Conservation (phyloP, 306 rosid genomes). For the Ochetophila trinervis region DNA sequence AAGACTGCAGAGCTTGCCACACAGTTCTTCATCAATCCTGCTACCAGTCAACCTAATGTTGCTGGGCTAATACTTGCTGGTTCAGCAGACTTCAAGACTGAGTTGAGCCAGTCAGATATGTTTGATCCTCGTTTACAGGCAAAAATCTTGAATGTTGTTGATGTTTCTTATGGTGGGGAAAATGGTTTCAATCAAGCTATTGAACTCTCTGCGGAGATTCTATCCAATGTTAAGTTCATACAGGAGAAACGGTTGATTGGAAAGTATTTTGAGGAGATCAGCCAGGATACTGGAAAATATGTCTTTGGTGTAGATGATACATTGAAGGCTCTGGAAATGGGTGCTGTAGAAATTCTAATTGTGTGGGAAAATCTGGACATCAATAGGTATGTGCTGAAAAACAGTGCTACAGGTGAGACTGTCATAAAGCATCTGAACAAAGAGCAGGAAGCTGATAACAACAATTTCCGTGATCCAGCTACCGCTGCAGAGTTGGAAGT, state of each 20-base stretch:
- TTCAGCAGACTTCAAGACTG: conserved; percentile 91
- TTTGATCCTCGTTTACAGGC: conserved; percentile 88
- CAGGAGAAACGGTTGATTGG: conserved; percentile 86
- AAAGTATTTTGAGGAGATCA: conserved; percentile 81
- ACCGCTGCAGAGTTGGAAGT: conserved; percentile 59
- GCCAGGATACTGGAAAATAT: conserved; percentile 89
- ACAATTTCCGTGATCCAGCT: conserved; percentile 51
- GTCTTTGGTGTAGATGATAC: conserved; percentile 90
- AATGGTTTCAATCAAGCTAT: conserved; percentile 90
- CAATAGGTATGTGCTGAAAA: conserved; percentile 62
- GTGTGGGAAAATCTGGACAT: conserved; percentile 86
- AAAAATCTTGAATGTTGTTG: conserved; percentile 78
- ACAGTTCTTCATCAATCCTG: conserved; percentile 76
- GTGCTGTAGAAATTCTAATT: conserved; percentile 80
- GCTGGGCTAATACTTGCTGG: conserved; percentile 86
- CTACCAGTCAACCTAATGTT: conserved; percentile 90
- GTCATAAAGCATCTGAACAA: conserved; percentile 66
- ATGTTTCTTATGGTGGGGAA: conserved; percentile 90
- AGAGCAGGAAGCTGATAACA: conserved; percentile 61
- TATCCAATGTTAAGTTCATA: conserved; percentile 81
- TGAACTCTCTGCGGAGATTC: conserved; percentile 69
- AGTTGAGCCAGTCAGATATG: conserved; percentile 91
- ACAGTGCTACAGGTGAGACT: conserved; percentile 50
- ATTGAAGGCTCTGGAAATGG: conserved; percentile 81
- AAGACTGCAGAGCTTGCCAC: conserved; percentile 94